Conservation (phyloP, 352 stramenopile species). For the Pythium dissimile region DNA sequence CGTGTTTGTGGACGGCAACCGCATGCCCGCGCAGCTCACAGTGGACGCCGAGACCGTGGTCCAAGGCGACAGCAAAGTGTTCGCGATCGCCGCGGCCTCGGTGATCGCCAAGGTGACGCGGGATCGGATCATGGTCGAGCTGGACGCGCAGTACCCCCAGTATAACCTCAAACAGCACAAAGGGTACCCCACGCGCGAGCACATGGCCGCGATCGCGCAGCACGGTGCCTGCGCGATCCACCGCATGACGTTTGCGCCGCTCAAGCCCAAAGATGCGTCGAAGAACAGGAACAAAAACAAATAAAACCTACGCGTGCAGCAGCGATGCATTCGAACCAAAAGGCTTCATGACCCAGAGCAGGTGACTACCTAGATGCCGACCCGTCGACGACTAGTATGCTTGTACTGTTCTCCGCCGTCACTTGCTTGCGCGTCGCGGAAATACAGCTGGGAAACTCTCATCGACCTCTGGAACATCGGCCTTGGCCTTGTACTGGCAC, state of each 20-base stretch:
- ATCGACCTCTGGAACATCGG: too few species aligned
- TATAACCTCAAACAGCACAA: slow-evolving; percentile 97
- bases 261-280: slow-evolving; percentile 83
- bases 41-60: slow-evolving; percentile 89
- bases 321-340: too few species aligned
- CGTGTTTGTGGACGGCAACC: slow-evolving; percentile 96
- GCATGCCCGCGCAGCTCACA: slow-evolving; percentile 86
- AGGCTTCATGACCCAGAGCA: too few species aligned
- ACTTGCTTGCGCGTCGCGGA: too few species aligned
- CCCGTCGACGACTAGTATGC: too few species aligned
- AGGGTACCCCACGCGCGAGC: slow-evolving; percentile 93
- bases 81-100: slow-evolving; percentile 95
- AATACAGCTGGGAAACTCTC: too few species aligned
- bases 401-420: too few species aligned
- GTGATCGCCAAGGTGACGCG: slow-evolving; percentile 98
- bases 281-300: too few species aligned
- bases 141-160: slow-evolving; percentile 90
- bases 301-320: too few species aligned
- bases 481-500: too few species aligned
- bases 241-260: slow-evolving; percentile 95
- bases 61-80: slow-evolving; percentile 95
- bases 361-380: too few species aligned
- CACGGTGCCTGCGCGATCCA: slow-evolving; percentile 93
- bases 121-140: slow-evolving; percentile 96
- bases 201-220: slow-evolving; percentile 86